Conservation (phyloP, 2,329 filamentous ascomycete species). For the Samsoniella hepiali region DNA sequence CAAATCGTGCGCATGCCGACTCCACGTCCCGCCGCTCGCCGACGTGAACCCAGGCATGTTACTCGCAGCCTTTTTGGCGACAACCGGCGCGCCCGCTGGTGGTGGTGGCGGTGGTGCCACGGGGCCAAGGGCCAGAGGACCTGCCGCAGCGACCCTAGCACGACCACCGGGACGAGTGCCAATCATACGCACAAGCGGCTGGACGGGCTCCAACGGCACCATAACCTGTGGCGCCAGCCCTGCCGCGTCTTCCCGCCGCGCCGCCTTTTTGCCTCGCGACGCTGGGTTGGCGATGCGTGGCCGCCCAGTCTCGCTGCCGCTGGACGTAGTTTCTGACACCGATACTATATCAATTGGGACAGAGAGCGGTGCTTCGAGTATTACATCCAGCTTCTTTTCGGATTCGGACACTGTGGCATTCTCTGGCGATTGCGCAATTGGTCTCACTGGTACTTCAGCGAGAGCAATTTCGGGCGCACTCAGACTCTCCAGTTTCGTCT, state of each 20-base stretch:
- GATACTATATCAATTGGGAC: neutral
- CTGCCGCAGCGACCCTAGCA: conserved; percentile 2
- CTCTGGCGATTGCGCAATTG: neutral
- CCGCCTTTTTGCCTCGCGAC: conserved; percentile 52
- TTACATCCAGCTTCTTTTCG: neutral
- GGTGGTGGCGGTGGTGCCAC: neutral
- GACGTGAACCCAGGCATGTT: conserved; percentile 44
- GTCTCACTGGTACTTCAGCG: neutral
- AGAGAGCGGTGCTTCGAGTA: neutral
- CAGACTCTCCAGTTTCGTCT: neutral
- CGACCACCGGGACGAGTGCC: neutral
- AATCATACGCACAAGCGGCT: neutral
- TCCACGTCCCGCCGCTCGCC: conserved; percentile 63
- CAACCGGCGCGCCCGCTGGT: conserved; percentile 5
- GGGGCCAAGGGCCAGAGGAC: neutral
- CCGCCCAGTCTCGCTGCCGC: neutral
- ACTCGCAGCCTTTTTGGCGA: neutral
- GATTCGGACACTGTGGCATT: neutral
- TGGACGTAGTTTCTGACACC: neutral
- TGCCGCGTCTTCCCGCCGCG: conserved; percentile 48
- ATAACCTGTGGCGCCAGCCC: conserved; percentile 44
- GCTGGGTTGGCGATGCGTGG: conserved; percentile 44
- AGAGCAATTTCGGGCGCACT: neutral
- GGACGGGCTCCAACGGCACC: conserved; percentile 34
- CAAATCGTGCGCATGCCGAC: conserved; percentile 63